phyloP scores from a whole-genome alignment of 2,329 filamentous ascomycete genomes.

The Diaporthe vexans region DNA sequence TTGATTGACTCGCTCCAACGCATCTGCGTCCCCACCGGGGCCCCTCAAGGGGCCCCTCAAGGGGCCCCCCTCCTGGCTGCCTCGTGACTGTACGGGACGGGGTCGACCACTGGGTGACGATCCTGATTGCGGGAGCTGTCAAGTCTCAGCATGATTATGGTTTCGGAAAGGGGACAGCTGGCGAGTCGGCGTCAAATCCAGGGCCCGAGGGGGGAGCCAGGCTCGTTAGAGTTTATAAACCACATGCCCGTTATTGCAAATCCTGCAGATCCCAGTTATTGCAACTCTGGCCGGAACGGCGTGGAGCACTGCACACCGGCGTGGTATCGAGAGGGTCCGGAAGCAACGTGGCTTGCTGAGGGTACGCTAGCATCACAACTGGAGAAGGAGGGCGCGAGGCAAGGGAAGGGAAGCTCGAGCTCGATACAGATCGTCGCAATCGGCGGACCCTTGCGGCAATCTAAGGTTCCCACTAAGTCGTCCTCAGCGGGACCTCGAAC shows the following conservation, averaged over 20 bases:
- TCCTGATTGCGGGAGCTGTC: constrained; percentile 28
- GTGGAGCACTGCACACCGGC: constrained; percentile 12
- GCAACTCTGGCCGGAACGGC: neutral
- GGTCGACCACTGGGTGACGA: constrained; percentile 17
- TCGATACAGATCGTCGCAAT: constrained; percentile 36
- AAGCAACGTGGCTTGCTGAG: constrained; percentile 27
- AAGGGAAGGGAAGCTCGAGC: constrained; percentile 13
- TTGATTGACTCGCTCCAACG: constrained; percentile 27
- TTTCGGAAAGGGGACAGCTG: constrained; percentile 26
- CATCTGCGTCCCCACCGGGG: constrained; percentile 20
- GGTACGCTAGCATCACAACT: constrained; percentile 27
- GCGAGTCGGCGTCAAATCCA: constrained; percentile 32
- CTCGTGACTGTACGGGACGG: constrained; percentile 23
- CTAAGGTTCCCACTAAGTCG: constrained; percentile 20
- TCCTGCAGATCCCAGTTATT: constrained; percentile 27
- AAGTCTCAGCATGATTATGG: constrained; percentile 33
- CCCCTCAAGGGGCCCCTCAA: constrained; percentile 24
- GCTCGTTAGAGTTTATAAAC: constrained; percentile 18
- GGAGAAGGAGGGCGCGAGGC: constrained; percentile 3
- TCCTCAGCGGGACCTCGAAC: constrained; percentile 23
- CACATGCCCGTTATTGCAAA: constrained; percentile 35
- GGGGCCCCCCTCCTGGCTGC: constrained; percentile 20
- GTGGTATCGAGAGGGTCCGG: constrained; percentile 23
- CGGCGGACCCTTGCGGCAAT: constrained; percentile 29
- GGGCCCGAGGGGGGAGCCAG: constrained; percentile 12